A percentile compares a stretch with the other conserved stretches of the same genome.
phyloP scores from a whole-genome alignment of 2,329 filamentous ascomycete species.

The Diaporthe helianthi region DNA sequence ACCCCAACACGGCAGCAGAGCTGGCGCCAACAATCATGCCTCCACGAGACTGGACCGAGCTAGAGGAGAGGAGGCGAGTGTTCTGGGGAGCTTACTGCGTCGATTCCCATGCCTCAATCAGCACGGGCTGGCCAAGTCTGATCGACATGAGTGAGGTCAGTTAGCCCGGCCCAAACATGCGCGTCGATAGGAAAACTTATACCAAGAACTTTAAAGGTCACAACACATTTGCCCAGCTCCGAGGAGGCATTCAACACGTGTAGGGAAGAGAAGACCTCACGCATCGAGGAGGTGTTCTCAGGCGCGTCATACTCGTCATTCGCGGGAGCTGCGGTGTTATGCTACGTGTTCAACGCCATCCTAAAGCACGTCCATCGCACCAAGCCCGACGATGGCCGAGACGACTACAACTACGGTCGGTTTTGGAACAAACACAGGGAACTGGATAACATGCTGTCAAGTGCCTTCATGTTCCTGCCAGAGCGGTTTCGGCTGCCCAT shows the following conservation, averaged over 20 bases:
- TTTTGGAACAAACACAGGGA: slow-evolving; percentile 88
- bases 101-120: slow-evolving; percentile 85
- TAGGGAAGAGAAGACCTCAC: slow-evolving; percentile 66
- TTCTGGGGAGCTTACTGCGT: slow-evolving; percentile 88
- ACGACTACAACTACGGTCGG: slow-evolving; percentile 75
- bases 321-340: slow-evolving; percentile 74
- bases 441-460: slow-evolving; percentile 81
- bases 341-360: slow-evolving; percentile 82
- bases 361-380: slow-evolving; percentile 80
- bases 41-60: slow-evolving; percentile 79
- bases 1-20: slow-evolving; percentile 59
- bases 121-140: slow-evolving; percentile 87
- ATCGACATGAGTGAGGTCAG: slow-evolving; percentile 75
- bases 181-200: slow-evolving; percentile 4
- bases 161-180: not conserved
- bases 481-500: slow-evolving; percentile 74
- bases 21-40: slow-evolving; percentile 77
- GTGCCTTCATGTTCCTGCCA: slow-evolving; percentile 80
- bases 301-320: slow-evolving; percentile 73
- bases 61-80: slow-evolving; percentile 76
- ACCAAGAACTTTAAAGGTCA: slow-evolving; percentile 55
- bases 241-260: slow-evolving; percentile 79
- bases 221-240: slow-evolving; percentile 79
- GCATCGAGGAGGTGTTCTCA: slow-evolving; percentile 69
- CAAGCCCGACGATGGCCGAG: slow-evolving; percentile 72